Evolutionary conservation across 2,329 filamentous ascomycete genomes (phyloP).

Genomic region (Xylariaceae sp.): DNA sequence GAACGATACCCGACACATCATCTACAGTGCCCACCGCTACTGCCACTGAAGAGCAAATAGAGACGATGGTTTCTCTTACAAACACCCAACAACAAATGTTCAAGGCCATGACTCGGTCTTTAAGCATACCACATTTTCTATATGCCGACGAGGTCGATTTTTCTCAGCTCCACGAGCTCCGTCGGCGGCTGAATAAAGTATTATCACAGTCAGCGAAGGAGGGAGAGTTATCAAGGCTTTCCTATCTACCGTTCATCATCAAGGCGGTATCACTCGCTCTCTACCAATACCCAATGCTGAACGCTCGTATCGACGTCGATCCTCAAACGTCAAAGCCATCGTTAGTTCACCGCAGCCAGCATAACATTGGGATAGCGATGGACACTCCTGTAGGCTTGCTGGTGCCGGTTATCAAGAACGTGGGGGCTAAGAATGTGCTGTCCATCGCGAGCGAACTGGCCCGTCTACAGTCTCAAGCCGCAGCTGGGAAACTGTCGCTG

Average conservation of each 20-base stretch:
- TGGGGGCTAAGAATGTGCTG: slow-evolving; percentile 76
- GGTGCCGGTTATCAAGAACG: slow-evolving; percentile 89
- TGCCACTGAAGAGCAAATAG: slow-evolving; percentile 61
- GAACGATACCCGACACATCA: slow-evolving; percentile 36
- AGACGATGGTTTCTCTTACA: slow-evolving; percentile 73
- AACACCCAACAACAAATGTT: slow-evolving; percentile 92
- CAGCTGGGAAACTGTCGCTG: slow-evolving; percentile 74
- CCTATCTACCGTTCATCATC: slow-evolving; percentile 92
- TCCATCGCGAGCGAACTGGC: slow-evolving; percentile 78
- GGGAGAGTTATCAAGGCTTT: slow-evolving; percentile 67
- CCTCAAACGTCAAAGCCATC: slow-evolving; percentile 67
- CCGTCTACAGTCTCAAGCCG: slow-evolving; percentile 75
- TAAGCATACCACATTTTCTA: slow-evolving; percentile 92
- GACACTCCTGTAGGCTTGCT: slow-evolving; percentile 88
- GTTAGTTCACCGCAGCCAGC: slow-evolving; percentile 78
- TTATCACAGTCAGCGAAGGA: slow-evolving; percentile 52
- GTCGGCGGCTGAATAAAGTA: slow-evolving; percentile 74
- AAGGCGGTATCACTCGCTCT: slow-evolving; percentile 92
- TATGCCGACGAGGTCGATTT: slow-evolving; percentile 92
- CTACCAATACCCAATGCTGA: slow-evolving; percentile 82
- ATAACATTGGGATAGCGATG: slow-evolving; percentile 96
- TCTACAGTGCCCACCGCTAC: slow-evolving; percentile 42
- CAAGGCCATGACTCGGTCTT: slow-evolving; percentile 92
- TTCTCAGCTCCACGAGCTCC: slow-evolving; percentile 73
- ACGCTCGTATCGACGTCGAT: slow-evolving; percentile 76